A percentile compares a stretch with the other conserved stretches of the same genome.
phyloP scores from a whole-genome alignment of 2,329 filamentous ascomycete genomes.

The Phyllosticta citribraziliensis region DNA sequence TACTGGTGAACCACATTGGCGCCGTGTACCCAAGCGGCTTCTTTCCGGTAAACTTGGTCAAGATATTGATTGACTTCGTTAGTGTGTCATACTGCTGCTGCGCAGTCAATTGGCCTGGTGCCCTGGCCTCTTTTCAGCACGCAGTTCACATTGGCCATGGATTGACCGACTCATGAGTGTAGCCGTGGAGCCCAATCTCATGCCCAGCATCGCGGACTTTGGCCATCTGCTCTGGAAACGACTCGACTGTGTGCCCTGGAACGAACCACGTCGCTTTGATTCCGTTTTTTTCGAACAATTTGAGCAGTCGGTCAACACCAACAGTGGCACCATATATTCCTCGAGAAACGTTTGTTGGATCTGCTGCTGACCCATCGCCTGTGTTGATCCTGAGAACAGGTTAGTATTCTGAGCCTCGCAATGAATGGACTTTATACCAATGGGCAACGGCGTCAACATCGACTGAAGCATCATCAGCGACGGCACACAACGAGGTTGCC shows the following conservation, averaged over 20 bases:
- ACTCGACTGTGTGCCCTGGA: constrained; percentile 36
- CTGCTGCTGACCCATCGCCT: constrained; percentile 24
- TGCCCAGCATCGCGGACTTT: constrained; percentile 34
- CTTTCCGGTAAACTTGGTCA: constrained; percentile 30
- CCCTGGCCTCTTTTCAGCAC: background rate
- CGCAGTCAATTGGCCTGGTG: background rate
- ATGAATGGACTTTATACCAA: constrained; percentile 17
- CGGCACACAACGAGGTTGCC: background rate
- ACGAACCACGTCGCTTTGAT: constrained; percentile 35
- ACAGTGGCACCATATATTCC: constrained; percentile 33
- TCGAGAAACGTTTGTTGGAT: constrained; percentile 31
- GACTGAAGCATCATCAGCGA: constrained; percentile 12
- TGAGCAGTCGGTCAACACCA: constrained; percentile 31
- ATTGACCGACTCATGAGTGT: constrained; percentile 30
- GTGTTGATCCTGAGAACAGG: constrained; percentile 30
- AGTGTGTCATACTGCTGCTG: constrained; percentile 30
- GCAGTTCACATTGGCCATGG: constrained; percentile 13
- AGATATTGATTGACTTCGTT: constrained; percentile 28
- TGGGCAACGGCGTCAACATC: constrained; percentile 32
- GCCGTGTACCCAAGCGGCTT: constrained; percentile 36
- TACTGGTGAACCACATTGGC: constrained; percentile 32
- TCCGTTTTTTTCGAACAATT: constrained; percentile 31
- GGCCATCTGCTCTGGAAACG: constrained; percentile 39
- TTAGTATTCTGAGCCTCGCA: background rate
- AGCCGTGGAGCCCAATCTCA: constrained; percentile 33